Evolutionary conservation across 2,329 filamentous ascomycete genomes (phyloP), one percentile per base, ranked within the genome.

Genomic region (Trichoderma sp.): DNA sequence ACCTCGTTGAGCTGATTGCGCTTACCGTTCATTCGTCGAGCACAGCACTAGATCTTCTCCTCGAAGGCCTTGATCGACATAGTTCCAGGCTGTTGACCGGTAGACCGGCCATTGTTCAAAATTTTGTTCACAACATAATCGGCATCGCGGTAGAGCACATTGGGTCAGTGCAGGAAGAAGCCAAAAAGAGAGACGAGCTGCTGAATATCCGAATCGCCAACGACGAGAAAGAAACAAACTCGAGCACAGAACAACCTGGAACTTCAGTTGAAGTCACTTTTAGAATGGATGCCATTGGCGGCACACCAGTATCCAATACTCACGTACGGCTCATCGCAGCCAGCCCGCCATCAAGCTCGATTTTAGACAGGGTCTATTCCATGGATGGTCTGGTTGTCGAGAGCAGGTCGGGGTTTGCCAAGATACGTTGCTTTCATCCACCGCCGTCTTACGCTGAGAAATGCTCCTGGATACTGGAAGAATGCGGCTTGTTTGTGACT

Each of bases 401-500:
- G 31, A 78, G 75, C 12, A 84, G 84, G 0, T 75, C 77, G 3
- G 24, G 81, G 79, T 9, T 80, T 77, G 6, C 84, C 85, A 74
- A 80, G 80, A 68, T 77, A 27, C 41, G n/a, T 3, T 87, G 84
- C 66, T 79, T 86, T 5, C 84, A 86, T 73, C 81, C 81, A 0
- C 81, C 83, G 7, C 85, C 85, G 0, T 24, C 79, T 0, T 86
- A 83, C 71, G 78, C 83, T n/a, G 77, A 79, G 29, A 64, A 81
- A 0, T 86, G 82, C 31, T 83, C 82, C 0, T 87, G 85, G 85
- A 78, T 75, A 4, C 64, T 86, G 6, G 77, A 81, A 18, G 76
- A 83, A 59, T 86, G 83, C 67, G 85, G 85, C 0, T 84, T 84
- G 0, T 86, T 86, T 72, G 82, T 84, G n/a, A 86, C 83, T 1